These are phyloP conservation scores for Chlorella sp. DNA, from an alignment of 139 green algal genomes.

Conservation along the genomic window DNA sequence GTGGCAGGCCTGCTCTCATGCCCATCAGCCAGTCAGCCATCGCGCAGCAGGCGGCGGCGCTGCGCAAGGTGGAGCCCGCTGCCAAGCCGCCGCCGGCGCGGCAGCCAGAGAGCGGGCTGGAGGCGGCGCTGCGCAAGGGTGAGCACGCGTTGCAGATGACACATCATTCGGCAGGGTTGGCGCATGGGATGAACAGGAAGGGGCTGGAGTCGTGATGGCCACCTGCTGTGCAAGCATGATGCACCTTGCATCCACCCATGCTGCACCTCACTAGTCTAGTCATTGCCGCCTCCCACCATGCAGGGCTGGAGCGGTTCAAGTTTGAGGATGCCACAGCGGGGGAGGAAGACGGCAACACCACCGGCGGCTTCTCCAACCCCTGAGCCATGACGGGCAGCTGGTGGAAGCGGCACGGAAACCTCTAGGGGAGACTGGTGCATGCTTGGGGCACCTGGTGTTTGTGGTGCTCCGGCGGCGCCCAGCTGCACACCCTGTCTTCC, in stretches of 20 bases:
- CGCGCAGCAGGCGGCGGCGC: slow-evolving; percentile 48
- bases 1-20: slow-evolving; percentile 3
- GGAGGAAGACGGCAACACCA: slow-evolving; percentile 21
- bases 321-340: slow-evolving; percentile 48
- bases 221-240: too few relatives aligned
- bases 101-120: slow-evolving; percentile 28
- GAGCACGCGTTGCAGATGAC: not conserved
- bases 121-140: slow-evolving; percentile 51
- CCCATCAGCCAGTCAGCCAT: slow-evolving; percentile 55
- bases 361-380: not conserved
- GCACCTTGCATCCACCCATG: too few relatives aligned
- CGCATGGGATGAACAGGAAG: too few relatives aligned
- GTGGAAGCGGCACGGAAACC: too few relatives aligned
- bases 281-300: too few relatives aligned
- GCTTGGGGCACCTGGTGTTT: too few relatives aligned
- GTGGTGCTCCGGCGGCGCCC: too few relatives aligned
- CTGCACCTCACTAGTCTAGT: too few relatives aligned
- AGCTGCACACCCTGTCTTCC: too few relatives aligned
- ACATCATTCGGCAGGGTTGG: too few relatives aligned
- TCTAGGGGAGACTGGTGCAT: too few relatives aligned
- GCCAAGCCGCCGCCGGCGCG: not conserved
- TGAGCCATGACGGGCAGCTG: not conserved
- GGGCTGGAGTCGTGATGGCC: too few relatives aligned
- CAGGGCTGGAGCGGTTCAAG: slow-evolving; percentile 56
- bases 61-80: slow-evolving; percentile 50